Percentiles rank a stretch among this genome's conserved stretches.
Conservation (phyloP, 2,329 filamentous ascomycete genomes). For the Aspergillus sergii region DNA sequence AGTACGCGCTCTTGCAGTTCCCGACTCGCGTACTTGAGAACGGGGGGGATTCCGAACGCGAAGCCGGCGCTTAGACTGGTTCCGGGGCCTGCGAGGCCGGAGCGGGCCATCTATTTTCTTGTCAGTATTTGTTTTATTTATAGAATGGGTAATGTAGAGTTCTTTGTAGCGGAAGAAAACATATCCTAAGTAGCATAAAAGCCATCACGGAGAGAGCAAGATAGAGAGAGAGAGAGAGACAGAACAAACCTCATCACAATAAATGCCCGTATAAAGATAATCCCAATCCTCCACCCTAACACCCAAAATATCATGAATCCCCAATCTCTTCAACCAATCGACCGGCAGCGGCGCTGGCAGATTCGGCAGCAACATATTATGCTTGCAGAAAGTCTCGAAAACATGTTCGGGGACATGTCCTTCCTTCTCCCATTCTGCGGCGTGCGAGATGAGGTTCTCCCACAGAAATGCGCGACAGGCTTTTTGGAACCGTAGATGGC, state of each 20-base stretch:
- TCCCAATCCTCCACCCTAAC: conserved; percentile 74
- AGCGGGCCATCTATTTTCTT: conserved; percentile 59
- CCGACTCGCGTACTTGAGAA: conserved; percentile 67
- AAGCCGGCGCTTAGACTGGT: conserved; percentile 71
- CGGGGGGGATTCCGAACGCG: conserved; percentile 71
- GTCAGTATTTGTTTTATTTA: background rate
- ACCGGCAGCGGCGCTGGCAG: conserved; percentile 70
- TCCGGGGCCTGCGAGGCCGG: conserved; percentile 65
- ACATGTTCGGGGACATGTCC: conserved; percentile 66
- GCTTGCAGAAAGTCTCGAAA: conserved; percentile 64
- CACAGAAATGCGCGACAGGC: conserved; percentile 67
- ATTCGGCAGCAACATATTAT: conserved; percentile 71
- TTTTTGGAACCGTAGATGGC: conserved; percentile 68
- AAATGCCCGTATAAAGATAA: conserved; percentile 71
- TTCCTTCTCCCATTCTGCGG: conserved; percentile 69
- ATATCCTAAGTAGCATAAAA: background rate
- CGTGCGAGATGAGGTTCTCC: conserved; percentile 63
- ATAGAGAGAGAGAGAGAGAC: background rate
- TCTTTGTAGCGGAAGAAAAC: no score
- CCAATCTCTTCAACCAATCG: conserved; percentile 66
- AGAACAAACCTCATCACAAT: conserved; percentile 61
- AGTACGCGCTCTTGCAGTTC: conserved; percentile 67
- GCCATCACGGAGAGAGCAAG: no score
- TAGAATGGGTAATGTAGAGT: background rate
- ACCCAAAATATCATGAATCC: conserved; percentile 67